Percentiles rank a stretch among this genome's conserved stretches.
These are phyloP conservation scores for Colletotrichum sp. DNA, from an alignment of 2,329 filamentous ascomycete genomes.

Conservation along the genomic window DNA sequence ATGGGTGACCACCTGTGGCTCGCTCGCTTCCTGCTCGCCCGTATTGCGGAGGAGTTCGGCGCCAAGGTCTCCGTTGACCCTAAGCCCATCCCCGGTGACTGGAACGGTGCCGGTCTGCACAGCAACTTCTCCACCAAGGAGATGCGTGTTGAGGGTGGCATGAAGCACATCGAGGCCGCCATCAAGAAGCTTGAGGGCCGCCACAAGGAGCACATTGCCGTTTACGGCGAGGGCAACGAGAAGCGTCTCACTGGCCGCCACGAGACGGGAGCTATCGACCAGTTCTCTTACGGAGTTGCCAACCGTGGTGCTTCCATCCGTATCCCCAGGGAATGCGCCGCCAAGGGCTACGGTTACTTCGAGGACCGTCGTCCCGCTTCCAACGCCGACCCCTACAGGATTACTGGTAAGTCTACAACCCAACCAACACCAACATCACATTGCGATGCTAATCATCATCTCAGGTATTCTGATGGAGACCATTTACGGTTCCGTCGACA, in stretches of 20 bases:
- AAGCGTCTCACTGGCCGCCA: slow-evolving; percentile 90
- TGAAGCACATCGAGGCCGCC: slow-evolving; percentile 90
- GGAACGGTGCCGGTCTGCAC: slow-evolving; percentile 96
- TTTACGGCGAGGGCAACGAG: slow-evolving; percentile 96
- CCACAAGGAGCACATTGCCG: slow-evolving; percentile 85
- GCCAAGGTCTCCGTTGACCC: slow-evolving; percentile 94
- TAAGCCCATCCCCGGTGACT: slow-evolving; percentile 86
- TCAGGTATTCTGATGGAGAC: slow-evolving; percentile 23
- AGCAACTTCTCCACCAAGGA: slow-evolving; percentile 90
- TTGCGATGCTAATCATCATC: neutral
- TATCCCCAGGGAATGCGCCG: slow-evolving; percentile 83
- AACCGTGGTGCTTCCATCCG: slow-evolving; percentile 95
- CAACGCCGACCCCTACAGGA: slow-evolving; percentile 42
- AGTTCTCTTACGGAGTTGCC: slow-evolving; percentile 92
- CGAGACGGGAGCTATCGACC: slow-evolving; percentile 93
- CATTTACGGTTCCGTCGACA: slow-evolving; percentile 18
- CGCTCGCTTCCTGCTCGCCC: slow-evolving; percentile 79
- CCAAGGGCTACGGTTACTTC: slow-evolving; percentile 94
- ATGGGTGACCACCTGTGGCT: slow-evolving; percentile 98
- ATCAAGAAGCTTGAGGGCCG: slow-evolving; percentile 84
- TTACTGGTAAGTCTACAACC: slow-evolving; percentile 7
- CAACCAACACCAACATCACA: neutral
- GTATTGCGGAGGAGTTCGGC: slow-evolving; percentile 95
- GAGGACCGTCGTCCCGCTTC: slow-evolving; percentile 84
- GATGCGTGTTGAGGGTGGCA: slow-evolving; percentile 87